Conservation (phyloP, 371 early-diverging fungal genomes). For the Basidiobolus meristosporus region DNA sequence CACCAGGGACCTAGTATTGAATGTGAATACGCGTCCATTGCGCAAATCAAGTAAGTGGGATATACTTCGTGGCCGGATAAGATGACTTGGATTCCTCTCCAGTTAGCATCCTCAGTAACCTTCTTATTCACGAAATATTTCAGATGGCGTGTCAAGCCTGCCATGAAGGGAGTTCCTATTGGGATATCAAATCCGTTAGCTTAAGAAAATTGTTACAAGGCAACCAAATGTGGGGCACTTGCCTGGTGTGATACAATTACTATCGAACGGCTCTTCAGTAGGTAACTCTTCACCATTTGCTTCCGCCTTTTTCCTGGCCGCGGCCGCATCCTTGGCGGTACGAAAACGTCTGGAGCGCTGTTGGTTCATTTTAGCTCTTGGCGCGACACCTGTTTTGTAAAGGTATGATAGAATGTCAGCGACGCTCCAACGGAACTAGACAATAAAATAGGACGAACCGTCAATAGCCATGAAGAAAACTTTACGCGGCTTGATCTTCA, state of each 20-base stretch:
- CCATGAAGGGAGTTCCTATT: slow-evolving; percentile 94
- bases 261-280: slow-evolving; percentile 74
- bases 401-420: slow-evolving; percentile 47
- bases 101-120: slow-evolving; percentile 74
- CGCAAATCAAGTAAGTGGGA: not conserved
- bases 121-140: slow-evolving; percentile 83
- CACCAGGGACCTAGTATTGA: slow-evolving; percentile 66
- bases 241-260: slow-evolving; percentile 98
- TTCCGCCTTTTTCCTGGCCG: slow-evolving; percentile 29
- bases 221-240: slow-evolving; percentile 11
- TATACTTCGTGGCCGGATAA: slow-evolving; percentile 72
- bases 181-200: not conserved
- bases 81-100: slow-evolving; percentile 77
- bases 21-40: not conserved
- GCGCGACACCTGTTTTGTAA: slow-evolving; percentile 82
- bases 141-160: slow-evolving; percentile 60
- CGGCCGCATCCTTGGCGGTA: slow-evolving; percentile 75
- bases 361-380: slow-evolving; percentile 99
- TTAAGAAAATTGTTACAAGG: not conserved
- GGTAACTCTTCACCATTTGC: slow-evolving; percentile 48
- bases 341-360: slow-evolving; percentile 95
- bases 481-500: slow-evolving; percentile 84
- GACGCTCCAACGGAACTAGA: slow-evolving; percentile 51
- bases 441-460: slow-evolving; percentile 53
- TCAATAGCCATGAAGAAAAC: slow-evolving; percentile 94